Conservation (phyloP, 495 filamentous ascomycete genomes). For the Aspergillus nanangensis region DNA sequence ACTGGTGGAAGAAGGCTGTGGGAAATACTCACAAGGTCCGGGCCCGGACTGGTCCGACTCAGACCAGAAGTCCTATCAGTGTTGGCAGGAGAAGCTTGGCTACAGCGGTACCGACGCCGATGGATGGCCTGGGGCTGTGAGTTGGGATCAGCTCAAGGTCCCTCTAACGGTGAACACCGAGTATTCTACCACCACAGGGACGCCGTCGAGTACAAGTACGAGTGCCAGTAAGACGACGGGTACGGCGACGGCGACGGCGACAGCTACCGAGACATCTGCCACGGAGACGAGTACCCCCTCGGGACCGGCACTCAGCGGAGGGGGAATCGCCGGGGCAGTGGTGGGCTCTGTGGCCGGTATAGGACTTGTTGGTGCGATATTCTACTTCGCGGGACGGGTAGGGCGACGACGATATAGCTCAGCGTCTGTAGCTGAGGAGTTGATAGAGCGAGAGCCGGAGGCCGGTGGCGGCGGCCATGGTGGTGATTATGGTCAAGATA, state of each 20-base stretch:
- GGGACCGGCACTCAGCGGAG: not conserved
- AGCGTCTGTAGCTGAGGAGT: not conserved
- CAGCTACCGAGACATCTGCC: too few relatives aligned
- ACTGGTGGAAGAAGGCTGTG: not conserved
- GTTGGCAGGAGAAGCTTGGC: slow-evolving; percentile 1
- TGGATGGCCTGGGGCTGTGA: slow-evolving; percentile 1
- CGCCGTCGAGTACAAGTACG: not conserved
- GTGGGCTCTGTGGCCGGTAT: not conserved
- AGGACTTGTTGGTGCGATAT: not conserved
- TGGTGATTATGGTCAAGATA: not conserved
- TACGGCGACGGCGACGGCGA: too few relatives aligned
- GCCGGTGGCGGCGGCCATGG: not conserved
- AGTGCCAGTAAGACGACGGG: too few relatives aligned
- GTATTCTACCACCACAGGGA: not conserved
- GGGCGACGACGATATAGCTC: not conserved
- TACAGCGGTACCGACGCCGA: not conserved
- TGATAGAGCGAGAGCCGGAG: not conserved
- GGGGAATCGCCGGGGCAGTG: not conserved
- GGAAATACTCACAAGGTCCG: not conserved
- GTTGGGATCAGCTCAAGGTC: slow-evolving; percentile 1
- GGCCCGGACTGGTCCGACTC: not conserved
- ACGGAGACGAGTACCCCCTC: not conserved
- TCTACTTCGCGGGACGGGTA: slow-evolving; percentile 1
- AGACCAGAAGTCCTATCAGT: not conserved
- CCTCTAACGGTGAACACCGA: not conserved